Conservation (phyloP, 169 alveolate genomes). For the Plasmodium cynomolgi region DNA sequence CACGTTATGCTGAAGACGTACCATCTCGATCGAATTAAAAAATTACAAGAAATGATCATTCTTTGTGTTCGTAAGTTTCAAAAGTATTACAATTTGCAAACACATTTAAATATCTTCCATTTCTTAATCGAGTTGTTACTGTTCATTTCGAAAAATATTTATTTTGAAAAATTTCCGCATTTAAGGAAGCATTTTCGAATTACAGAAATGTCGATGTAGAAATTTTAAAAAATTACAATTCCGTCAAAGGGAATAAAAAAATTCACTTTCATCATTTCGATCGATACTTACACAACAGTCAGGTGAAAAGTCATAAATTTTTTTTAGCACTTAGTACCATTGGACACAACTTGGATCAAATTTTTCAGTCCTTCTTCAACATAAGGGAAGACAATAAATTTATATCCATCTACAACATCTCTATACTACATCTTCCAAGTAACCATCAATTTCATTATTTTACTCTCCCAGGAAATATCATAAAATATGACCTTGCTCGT, state of each 20-base stretch:
- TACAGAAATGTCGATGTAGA: slow-evolving; percentile 19
- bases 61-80: slow-evolving; percentile 10
- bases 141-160: slow-evolving; percentile 63
- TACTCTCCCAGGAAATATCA: slow-evolving; percentile 36
- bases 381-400: slow-evolving; percentile 8
- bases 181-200: slow-evolving; percentile 59
- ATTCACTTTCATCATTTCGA: slow-evolving; percentile 32
- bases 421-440: slow-evolving; percentile 2
- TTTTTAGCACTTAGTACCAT: slow-evolving; percentile 13
- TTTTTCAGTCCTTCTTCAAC: slow-evolving; percentile 10
- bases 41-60: neutral
- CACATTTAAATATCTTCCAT: slow-evolving; percentile 31
- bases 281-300: slow-evolving; percentile 12
- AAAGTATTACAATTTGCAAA: slow-evolving; percentile 22
- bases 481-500: neutral
- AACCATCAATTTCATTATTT: slow-evolving; percentile 13
- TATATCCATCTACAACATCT: slow-evolving; percentile 2
- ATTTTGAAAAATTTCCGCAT: slow-evolving; percentile 66
- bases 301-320: slow-evolving; percentile 16
- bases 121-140: slow-evolving; percentile 34
- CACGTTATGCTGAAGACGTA: neutral
- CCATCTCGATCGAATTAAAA: neutral
- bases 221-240: slow-evolving; percentile 37
- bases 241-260: neutral
- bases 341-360: neutral